Evolutionary conservation across 495 filamentous ascomycete species (phyloP), one percentile per base, ranked within the genome.

Genomic region (Aspergillus kassunensis): DNA sequence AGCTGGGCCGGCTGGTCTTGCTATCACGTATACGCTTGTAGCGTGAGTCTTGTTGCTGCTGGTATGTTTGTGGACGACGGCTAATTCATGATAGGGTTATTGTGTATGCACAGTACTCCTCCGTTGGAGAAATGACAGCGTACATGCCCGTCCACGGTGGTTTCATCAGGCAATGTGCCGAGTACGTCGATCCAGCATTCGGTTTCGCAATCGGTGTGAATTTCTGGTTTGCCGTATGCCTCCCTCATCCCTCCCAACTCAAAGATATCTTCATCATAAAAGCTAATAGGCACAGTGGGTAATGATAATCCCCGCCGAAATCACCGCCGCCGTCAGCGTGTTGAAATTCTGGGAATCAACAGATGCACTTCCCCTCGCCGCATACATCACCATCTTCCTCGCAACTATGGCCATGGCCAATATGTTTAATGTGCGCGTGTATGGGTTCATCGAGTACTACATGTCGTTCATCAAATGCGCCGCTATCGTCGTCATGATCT

Each of bases 121-220:
- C 61, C 9, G 55, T 66, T 16, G 64, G 64, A 25, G 64, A 66
- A 41, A 66, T 66, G 64, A 66, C 61, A 31, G 53, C 59, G 6
- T 66, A 62, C 49, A 64, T 64, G 21, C 64, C 64, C 9, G 51
- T 66, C 21, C 64, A 66, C 30, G 64, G 64, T 10, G 64, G 61
- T 0, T 64, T 64, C n/a, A 66, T 66, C 25, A 54, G 64, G n/a
- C 61, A 60, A 31, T 66, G 61, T 19, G 46, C 55, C 19, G 64
- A 66, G 33, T 66, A 60, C 34, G 57, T 66, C 2, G 64, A 66
- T 11, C 64, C 64, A 3, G 61, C 64, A 5, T 64, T 56, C 33
- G 61, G 64, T 6, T 66, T 66, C 36, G 64, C 64, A 3, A 56
- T 66, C 44, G 64, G 64, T 10, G 51, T 66, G 39, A 66, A 66